Conservation (phyloP, 305 asterid genomes). For the Fraxinus nigra region DNA sequence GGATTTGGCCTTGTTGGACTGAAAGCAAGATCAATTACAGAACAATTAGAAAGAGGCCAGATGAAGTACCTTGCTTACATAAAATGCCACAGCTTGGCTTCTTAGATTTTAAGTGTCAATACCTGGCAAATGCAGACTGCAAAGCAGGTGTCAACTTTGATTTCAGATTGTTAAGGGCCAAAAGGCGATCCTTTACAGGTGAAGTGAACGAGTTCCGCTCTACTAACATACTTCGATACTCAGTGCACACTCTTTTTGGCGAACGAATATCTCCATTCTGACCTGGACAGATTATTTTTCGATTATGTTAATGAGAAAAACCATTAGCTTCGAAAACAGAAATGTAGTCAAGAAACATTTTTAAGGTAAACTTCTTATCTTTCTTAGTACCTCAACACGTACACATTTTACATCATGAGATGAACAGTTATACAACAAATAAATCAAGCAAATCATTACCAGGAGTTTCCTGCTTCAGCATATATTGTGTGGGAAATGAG, state of each 20-base stretch:
- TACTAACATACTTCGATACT: slow-evolving; percentile 81
- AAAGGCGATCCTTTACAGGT: slow-evolving; percentile 89
- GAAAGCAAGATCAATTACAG: slow-evolving; percentile 31
- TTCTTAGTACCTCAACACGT: neutral
- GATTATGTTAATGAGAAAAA: slow-evolving; percentile 10
- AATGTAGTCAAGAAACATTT: slow-evolving; percentile 7
- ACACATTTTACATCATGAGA: neutral
- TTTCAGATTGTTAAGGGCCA: slow-evolving; percentile 71
- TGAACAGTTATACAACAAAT: slow-evolving; percentile 13
- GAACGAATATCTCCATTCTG: slow-evolving; percentile 82
- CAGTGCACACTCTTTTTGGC: slow-evolving; percentile 76
- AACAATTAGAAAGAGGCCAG: slow-evolving; percentile 8
- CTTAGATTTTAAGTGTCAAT: slow-evolving; percentile 21
- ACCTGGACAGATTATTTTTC: slow-evolving; percentile 45
- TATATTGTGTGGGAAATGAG: slow-evolving; percentile 42
- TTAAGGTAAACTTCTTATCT: neutral
- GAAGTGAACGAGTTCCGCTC: slow-evolving; percentile 93
- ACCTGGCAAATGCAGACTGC: slow-evolving; percentile 98
- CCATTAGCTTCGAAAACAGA: slow-evolving; percentile 19
- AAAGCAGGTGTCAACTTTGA: slow-evolving; percentile 76
- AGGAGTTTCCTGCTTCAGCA: slow-evolving; percentile 58
- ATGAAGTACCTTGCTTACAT: neutral
- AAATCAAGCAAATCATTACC: slow-evolving; percentile 40
- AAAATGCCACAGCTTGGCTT: slow-evolving; percentile 15
- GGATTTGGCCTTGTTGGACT: slow-evolving; percentile 98